A percentile compares a stretch with the other conserved stretches of the same genome.
These are phyloP conservation scores for Vaccinium vitisidaea DNA, from an alignment of 148 eudicot species.

Conservation along the genomic window DNA sequence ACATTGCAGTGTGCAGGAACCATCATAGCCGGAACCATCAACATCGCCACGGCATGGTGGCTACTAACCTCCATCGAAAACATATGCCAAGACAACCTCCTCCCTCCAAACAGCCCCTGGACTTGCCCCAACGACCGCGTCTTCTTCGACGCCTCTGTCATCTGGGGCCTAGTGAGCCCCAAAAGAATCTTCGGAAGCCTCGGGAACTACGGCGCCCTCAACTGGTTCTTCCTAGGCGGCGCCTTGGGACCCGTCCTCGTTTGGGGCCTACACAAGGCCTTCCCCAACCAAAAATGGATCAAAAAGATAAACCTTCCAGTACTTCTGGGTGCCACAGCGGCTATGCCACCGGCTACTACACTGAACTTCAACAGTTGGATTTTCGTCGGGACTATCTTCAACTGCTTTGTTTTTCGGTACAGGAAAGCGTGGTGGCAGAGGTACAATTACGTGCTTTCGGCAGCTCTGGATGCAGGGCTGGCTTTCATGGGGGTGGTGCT, in stretches of 20 bases:
- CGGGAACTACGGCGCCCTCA: conserved; percentile 50
- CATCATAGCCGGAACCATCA: conserved; percentile 50
- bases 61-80: conserved; percentile 34
- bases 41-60: conserved; percentile 54
- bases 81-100: conserved; percentile 41
- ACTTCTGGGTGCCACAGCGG: conserved; percentile 49
- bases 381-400: conserved; percentile 48
- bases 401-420: conserved; percentile 45
- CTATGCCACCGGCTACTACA: conserved; percentile 56
- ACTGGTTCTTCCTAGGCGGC: conserved; percentile 65
- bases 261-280: conserved; percentile 42
- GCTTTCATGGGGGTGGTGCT: conserved; percentile 55
- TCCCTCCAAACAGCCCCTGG: conserved; percentile 52
- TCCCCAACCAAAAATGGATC: conserved; percentile 51
- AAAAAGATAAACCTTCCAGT: conserved; percentile 58
- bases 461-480: conserved; percentile 57
- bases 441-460: conserved; percentile 64
- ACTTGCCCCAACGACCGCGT: conserved; percentile 56
- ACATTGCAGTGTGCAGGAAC: conserved; percentile 49
- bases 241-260: conserved; percentile 47
- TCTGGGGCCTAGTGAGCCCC: conserved; percentile 69
- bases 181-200: conserved; percentile 44
- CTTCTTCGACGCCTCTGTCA: conserved; percentile 68
- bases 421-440: conserved; percentile 62
- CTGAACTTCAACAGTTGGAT: conserved; percentile 55